phyloP scores from a whole-genome alignment of 1,284 basidiomycete species.

The Amylostereum chailletii region DNA sequence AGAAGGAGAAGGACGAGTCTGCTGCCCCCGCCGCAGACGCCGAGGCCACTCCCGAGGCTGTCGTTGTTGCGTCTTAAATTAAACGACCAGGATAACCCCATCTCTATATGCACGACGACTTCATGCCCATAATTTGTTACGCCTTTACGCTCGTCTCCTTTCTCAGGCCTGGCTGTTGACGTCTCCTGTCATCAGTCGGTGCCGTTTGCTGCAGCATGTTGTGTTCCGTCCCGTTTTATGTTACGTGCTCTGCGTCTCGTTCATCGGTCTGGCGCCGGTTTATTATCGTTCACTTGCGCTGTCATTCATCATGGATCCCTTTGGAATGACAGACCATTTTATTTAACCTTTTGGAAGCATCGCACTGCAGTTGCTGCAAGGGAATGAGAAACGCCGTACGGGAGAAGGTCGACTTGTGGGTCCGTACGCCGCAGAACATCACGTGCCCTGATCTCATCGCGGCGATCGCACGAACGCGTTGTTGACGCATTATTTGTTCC shows the following conservation, averaged over 20 bases:
- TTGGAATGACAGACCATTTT: slow-evolving; percentile 5
- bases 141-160: no score
- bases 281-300: slow-evolving; percentile 20
- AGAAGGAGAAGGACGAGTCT: slow-evolving; percentile 17
- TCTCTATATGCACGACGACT: no score
- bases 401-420: no score
- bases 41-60: slow-evolving; percentile 21
- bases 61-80: slow-evolving; percentile 21
- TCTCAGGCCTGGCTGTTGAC: slow-evolving; percentile 2
- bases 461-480: background rate
- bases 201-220: slow-evolving; percentile 10
- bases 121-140: no score
- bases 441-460: no score
- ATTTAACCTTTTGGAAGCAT: no score
- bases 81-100: no score
- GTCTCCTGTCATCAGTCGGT: slow-evolving; percentile 7
- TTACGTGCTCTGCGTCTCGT: slow-evolving; percentile 10
- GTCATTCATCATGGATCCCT: slow-evolving; percentile 8
- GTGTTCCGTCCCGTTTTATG: slow-evolving; percentile 5
- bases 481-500: slow-evolving; percentile 1
- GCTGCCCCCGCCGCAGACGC: slow-evolving; percentile 35
- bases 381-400: no score
- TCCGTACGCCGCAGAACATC: no score
- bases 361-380: no score
- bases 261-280: slow-evolving; percentile 36